Base-by-base conservation (phyloP, 176 grass and related monocot species). In the Oryza rufipogon region DNA sequence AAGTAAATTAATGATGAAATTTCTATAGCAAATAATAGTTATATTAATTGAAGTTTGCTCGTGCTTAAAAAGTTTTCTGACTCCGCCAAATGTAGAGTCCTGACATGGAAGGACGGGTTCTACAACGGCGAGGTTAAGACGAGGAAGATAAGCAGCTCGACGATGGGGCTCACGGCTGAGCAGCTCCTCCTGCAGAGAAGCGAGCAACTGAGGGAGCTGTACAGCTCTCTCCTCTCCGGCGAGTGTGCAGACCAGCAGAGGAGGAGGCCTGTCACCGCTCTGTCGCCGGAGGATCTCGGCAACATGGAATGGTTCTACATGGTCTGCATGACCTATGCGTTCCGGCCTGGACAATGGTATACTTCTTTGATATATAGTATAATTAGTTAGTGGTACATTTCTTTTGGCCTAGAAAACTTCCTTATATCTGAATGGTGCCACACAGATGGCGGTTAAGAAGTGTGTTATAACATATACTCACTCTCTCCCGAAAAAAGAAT, bases 101-200 rank as follows among this genome's bases (percentile, higher is more conserved):
- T 98, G 47, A 82, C 79, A 6, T 98, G 93, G 96, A 83, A 68
- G 10, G 85, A 92, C 66, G 96, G 96, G n/a, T 93, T 90, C 85
- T 98, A 98, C 84, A 98, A 98, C 76, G 96, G 93, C 32, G 96
- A 93, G 72, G 78, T 95, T 17, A 98, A 98, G 84, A 98, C 93
- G 16, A 81, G 87, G 69, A 98, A 95, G 89, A 87, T 88, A 30
- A 71, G 80, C 44, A 90, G 85, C 46, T 88, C 85, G 0, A 64
- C 52, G 70, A 30, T 84, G 6, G 52, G 89, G 16, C 56, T 95
- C 26, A 85, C 91, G 10, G 83, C 72, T 23, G 91, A 98, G 8
- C 88, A 90, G 81, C 80, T 93, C 45, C 44, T 86, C 58, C 71
- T 93, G 68, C 87, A 93, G 77, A 93, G 96, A 75, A 95, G 93